Percentiles rank a stretch among this genome's conserved stretches.
phyloP scores from a whole-genome alignment of 164 flowering plant genomes.

The Dillenia suffruticosa region DNA sequence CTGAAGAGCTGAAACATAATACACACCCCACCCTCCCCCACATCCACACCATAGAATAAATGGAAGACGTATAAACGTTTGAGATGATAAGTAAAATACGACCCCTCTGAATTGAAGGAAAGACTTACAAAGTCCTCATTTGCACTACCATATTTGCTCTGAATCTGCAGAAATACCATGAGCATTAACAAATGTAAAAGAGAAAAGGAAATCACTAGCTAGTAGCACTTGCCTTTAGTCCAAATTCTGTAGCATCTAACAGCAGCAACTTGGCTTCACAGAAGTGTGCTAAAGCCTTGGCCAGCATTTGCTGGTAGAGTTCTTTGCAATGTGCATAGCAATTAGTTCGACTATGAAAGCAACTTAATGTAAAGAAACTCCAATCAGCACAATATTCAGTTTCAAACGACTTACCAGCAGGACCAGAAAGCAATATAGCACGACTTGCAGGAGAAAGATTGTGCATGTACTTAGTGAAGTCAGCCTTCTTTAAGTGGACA shows the following conservation, averaged over 20 bases:
- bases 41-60: no score
- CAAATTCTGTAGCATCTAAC: constrained; percentile 79
- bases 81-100: no score
- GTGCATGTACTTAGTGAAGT: constrained; percentile 68
- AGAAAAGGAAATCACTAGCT: neutral
- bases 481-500: constrained; percentile 81
- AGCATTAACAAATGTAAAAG: constrained; percentile 7
- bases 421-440: constrained; percentile 89
- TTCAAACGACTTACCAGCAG: constrained; percentile 64
- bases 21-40: no score
- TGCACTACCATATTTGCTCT: constrained; percentile 70
- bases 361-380: neutral
- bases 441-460: constrained; percentile 93
- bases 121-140: constrained; percentile 65
- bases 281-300: constrained; percentile 89
- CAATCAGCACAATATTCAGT: neutral
- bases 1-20: no score
- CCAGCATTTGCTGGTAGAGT: constrained; percentile 95
- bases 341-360: constrained; percentile 2
- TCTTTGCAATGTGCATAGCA: constrained; percentile 37
- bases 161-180: constrained; percentile 51
- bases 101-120: neutral
- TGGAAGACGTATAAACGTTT: no score
- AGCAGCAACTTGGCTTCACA: constrained; percentile 88
- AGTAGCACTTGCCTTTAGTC: constrained; percentile 56